Conservation (phyloP, 148 eudicot species). For the Arctostaphylos glauca region DNA sequence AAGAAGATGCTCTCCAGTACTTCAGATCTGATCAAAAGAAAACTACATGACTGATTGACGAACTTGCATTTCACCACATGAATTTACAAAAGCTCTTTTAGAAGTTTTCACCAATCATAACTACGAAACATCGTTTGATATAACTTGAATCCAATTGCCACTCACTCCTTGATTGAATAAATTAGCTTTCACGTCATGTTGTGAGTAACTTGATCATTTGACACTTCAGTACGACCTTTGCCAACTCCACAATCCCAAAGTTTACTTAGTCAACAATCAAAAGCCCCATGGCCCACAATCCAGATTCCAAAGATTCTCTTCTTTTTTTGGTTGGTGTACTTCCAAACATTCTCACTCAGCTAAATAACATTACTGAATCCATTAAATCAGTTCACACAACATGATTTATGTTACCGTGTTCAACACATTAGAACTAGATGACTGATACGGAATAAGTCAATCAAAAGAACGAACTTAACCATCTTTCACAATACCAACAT, state of each 20-base stretch:
- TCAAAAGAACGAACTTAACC: neutral
- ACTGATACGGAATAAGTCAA: neutral
- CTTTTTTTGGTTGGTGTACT: neutral
- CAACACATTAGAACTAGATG: neutral
- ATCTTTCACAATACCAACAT: neutral
- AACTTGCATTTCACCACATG: neutral
- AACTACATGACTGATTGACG: neutral
- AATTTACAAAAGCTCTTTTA: neutral
- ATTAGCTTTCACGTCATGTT: neutral
- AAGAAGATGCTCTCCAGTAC: constrained; percentile 14
- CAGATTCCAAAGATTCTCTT: neutral
- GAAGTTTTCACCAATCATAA: constrained; percentile 1
- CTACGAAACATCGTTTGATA: neutral
- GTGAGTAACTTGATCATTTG: neutral
- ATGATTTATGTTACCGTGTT: neutral
- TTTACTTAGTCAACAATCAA: neutral
- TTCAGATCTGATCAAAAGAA: constrained; percentile 19
- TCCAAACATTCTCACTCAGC: neutral
- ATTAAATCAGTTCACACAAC: neutral
- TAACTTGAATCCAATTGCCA: neutral
- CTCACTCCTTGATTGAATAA: neutral
- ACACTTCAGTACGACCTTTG: neutral
- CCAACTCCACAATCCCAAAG: neutral
- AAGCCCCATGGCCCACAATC: neutral
- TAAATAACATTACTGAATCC: neutral